A percentile compares a stretch with the other conserved stretches of the same genome.
Evolutionary conservation across 2,329 filamentous ascomycete genomes (phyloP).

Genomic region (Trichocomaceae sp.): DNA sequence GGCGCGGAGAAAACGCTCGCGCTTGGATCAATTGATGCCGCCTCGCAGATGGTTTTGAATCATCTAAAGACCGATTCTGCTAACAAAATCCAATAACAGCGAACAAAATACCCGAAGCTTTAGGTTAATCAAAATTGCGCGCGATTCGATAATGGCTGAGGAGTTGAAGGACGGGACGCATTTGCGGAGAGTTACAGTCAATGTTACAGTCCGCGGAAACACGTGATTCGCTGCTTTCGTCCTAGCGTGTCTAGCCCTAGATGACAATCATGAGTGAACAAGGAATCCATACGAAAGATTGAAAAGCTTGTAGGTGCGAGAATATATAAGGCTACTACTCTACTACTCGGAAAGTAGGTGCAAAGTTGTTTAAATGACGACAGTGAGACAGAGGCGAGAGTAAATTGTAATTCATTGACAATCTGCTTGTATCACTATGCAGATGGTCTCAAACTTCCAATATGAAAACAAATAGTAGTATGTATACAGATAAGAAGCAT

Average conservation of each 20-base stretch:
- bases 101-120: neutral
- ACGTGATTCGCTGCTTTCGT: conserved; percentile 7
- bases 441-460: neutral
- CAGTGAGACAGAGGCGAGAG: neutral
- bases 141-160: neutral
- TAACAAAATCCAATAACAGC: neutral
- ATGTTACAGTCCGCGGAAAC: neutral
- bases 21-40: conserved; percentile 3
- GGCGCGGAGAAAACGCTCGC: conserved; percentile 5
- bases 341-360: neutral
- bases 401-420: neutral
- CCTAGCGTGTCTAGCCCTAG: conserved; percentile 6
- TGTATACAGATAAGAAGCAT: conserved; percentile 4
- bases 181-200: conserved; percentile 7
- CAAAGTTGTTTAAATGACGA: neutral
- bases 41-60: neutral
- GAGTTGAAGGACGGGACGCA: conserved; percentile 3
- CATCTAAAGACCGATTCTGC: neutral
- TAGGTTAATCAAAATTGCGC: neutral
- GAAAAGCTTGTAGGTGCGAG: neutral
- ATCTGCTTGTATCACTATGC: neutral
- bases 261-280: too few relatives aligned
- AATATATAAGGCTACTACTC: neutral
- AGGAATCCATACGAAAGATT: neutral
- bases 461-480: conserved; percentile 8